These are phyloP conservation scores for Tremella fuciformis DNA, from an alignment of 768 basidiomycete genomes.

Conservation along the genomic window DNA sequence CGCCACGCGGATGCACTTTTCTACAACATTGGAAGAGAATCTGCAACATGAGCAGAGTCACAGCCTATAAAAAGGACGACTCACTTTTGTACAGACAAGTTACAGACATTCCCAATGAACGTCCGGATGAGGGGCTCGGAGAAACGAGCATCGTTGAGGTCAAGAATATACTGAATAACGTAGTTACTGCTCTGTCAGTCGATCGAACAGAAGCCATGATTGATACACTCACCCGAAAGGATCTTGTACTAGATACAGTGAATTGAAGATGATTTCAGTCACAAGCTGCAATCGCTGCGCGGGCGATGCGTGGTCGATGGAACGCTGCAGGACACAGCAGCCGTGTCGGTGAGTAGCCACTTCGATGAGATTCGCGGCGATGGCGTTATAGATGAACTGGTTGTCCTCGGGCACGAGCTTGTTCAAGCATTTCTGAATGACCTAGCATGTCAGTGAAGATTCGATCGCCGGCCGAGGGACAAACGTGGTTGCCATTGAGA, in stretches of 20 bases:
- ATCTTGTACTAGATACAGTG: constrained; percentile 94
- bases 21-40: constrained; percentile 98
- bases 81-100: constrained; percentile 88
- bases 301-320: constrained; percentile 82
- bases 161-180: constrained; percentile 80
- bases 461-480: constrained; percentile 1
- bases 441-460: constrained; percentile 58
- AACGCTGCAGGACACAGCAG: constrained; percentile 95
- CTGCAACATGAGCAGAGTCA: constrained; percentile 10
- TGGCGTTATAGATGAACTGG: constrained; percentile 99
- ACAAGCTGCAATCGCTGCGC: constrained; percentile 91
- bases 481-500: constrained; percentile 53
- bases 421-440: constrained; percentile 99
- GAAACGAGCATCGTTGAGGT: constrained; percentile 96
- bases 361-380: constrained; percentile 97
- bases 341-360: constrained; percentile 79
- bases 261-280: constrained; percentile 98
- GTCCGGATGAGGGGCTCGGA: constrained; percentile 96
- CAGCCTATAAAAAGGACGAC: not conserved
- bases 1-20: constrained; percentile 92
- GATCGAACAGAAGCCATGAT: not conserved
- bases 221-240: constrained; percentile 55
- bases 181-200: constrained; percentile 38
- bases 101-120: constrained; percentile 95
- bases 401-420: constrained; percentile 97